Evolutionary conservation across 2,329 filamentous ascomycete genomes (phyloP).

Genomic region (Stemphylium beticola): DNA sequence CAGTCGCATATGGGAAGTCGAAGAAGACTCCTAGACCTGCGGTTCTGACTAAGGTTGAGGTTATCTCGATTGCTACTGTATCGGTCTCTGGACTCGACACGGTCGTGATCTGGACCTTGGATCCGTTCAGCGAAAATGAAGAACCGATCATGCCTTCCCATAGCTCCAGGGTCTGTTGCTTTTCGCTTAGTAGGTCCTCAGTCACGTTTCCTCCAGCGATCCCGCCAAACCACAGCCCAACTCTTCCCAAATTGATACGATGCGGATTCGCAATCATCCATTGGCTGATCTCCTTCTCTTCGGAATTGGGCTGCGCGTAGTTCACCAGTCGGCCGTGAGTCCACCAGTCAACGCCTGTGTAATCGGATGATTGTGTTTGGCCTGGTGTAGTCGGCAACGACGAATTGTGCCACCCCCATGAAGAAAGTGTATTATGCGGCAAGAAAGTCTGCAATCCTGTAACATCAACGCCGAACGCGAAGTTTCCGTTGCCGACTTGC

Average conservation of each 20-base stretch:
- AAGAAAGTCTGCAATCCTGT: conserved; percentile 56
- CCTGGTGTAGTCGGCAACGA: conserved; percentile 50
- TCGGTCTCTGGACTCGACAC: too few relatives aligned
- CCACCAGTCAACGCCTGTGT: conserved; percentile 54
- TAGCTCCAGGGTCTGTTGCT: too few relatives aligned
- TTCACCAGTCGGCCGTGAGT: conserved; percentile 53
- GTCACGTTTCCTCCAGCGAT: conserved; percentile 45
- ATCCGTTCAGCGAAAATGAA: too few relatives aligned
- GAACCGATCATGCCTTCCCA: too few relatives aligned
- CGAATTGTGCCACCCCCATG: conserved; percentile 57
- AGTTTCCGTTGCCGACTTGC: conserved; percentile 57
- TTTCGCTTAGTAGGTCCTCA: too few relatives aligned
- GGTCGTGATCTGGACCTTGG: too few relatives aligned
- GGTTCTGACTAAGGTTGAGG: too few relatives aligned
- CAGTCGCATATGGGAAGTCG: too few relatives aligned
- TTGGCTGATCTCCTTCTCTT: conserved; percentile 53
- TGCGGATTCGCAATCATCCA: conserved; percentile 64
- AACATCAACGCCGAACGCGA: conserved; percentile 56
- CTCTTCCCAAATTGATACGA: conserved; percentile 58
- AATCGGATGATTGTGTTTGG: conserved; percentile 47
- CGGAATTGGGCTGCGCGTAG: conserved; percentile 53
- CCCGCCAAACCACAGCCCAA: conserved; percentile 56
- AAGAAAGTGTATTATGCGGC: conserved; percentile 52
- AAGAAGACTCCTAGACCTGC: too few relatives aligned
- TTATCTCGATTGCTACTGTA: too few relatives aligned